Evolutionary conservation across 1,284 basidiomycete species (phyloP).

Genomic region (Rhodofomes roseus): DNA sequence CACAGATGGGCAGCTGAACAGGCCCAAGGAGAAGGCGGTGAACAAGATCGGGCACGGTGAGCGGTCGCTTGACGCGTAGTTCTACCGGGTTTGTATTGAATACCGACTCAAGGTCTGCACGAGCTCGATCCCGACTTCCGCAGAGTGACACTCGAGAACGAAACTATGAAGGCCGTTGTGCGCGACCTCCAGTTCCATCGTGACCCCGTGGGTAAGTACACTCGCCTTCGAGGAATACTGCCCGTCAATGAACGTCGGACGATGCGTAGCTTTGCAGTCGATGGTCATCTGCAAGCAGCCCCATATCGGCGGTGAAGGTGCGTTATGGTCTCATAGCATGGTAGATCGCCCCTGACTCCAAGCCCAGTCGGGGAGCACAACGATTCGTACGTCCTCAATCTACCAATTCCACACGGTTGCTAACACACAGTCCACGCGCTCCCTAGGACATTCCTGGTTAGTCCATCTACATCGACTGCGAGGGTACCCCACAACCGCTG

Average conservation of each 20-base stretch:
- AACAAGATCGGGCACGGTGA: slow-evolving; percentile 84
- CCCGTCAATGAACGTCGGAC: background rate
- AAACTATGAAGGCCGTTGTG: slow-evolving; percentile 62
- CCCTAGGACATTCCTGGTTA: background rate
- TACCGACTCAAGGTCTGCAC: slow-evolving; percentile 74
- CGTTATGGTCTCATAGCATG: background rate
- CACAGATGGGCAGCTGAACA: slow-evolving; percentile 58
- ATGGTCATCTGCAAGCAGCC: slow-evolving; percentile 95
- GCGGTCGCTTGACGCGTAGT: background rate
- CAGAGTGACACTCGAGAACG: slow-evolving; percentile 74
- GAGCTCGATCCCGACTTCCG: slow-evolving; percentile 81
- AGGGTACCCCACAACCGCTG: background rate
- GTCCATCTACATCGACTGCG: background rate
- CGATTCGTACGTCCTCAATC: slow-evolving; percentile 62
- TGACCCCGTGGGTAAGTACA: slow-evolving; percentile 69
- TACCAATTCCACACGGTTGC: background rate
- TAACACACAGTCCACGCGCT: background rate
- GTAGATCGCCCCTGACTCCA: background rate
- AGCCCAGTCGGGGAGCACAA: slow-evolving; percentile 69
- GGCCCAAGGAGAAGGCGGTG: slow-evolving; percentile 75
- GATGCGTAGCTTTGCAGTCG: slow-evolving; percentile 73
- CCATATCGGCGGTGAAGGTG: slow-evolving; percentile 85
- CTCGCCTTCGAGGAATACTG: background rate
- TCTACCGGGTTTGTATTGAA: slow-evolving; percentile 1
- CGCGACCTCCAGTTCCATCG: slow-evolving; percentile 75